Percentiles rank a stretch among this genome's conserved stretches.
Conservation (phyloP, 768 basidiomycete genomes). For the Mycena filopes region DNA sequence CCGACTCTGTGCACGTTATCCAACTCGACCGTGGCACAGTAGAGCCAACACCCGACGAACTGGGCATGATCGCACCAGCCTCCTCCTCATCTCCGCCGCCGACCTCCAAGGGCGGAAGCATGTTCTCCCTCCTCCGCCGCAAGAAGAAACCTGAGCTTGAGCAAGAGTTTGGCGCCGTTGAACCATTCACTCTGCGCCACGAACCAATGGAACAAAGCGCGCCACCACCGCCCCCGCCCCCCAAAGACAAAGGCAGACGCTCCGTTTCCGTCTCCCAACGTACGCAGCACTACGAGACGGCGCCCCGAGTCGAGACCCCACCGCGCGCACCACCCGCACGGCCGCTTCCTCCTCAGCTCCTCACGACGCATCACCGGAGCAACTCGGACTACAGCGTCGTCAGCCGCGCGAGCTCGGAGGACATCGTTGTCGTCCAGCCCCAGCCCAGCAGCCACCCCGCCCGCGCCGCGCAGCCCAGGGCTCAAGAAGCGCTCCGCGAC, state of each 20-base stretch:
- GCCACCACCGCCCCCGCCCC: conserved; percentile 55
- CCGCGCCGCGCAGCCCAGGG: conserved; percentile 22
- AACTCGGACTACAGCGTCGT: conserved; percentile 55
- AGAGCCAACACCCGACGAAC: conserved; percentile 23
- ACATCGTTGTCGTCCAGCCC: conserved; percentile 41
- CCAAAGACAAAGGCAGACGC: conserved; percentile 52
- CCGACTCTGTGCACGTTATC: conserved; percentile 33
- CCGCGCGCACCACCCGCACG: conserved; percentile 33
- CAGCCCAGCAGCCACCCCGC: conserved; percentile 25
- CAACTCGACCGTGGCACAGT: conserved; percentile 26
- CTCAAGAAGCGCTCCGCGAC: conserved; percentile 30
- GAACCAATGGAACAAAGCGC: conserved; percentile 33
- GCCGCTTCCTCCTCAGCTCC: conserved; percentile 28
- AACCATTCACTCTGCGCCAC: conserved; percentile 28
- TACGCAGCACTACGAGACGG: conserved; percentile 13
- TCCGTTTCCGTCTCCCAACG: conserved; percentile 17
- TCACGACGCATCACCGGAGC: conserved; percentile 44
- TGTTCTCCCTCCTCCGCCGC: conserved; percentile 51
- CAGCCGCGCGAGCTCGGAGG: conserved; percentile 45
- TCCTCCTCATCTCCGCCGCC: conserved; percentile 17
- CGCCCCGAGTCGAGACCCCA: conserved; percentile 7
- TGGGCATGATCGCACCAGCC: conserved; percentile 9
- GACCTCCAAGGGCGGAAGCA: conserved; percentile 34
- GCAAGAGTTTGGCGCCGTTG: conserved; percentile 30
- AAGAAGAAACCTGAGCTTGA: conserved; percentile 48